Evolutionary conservation across 1,139 yeast species (phyloP), one percentile per base, ranked within the genome.

Genomic region (Geotrichum restrictum): DNA sequence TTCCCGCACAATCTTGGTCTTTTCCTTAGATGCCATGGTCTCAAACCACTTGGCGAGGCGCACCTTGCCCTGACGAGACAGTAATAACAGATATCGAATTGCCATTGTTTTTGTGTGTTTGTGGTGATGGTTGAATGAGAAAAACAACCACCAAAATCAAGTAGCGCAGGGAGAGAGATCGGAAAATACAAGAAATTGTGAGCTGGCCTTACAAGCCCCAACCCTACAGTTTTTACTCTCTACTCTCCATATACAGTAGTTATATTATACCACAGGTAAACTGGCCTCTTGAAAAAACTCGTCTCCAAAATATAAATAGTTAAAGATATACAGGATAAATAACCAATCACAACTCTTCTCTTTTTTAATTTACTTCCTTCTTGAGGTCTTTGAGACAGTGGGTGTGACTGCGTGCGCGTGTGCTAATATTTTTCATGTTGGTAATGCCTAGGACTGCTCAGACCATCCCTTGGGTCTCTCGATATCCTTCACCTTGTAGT

Each of bases 61-160:
- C 32, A 91, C 89, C 68, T 93, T 93, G 42, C 98, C 99, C 69
- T 94, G 98, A 62, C 97, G 81, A 27, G 97, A 91, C 29, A 93
- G 78, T 54, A 93, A 74, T 51, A 93, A 77, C 53, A 91, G 66
- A 66, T 87, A 93, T 63, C 85, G 84, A 56, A 89, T 78, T 6
- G 88, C 85, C 84, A 88, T 86, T 21, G 27, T 8, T 70, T 42
- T n/a, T 34, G 11, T 43, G 38, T 42, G 48, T 34, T 33, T 42
- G 29, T 48, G 48, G 18, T 10, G 7, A 14, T 19, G 13, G 31
- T 21, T 19, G 40, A 22, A 24, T 13, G 14, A 22, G 11, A 31
- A 24, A 24, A 33, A 16, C 14, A n/a, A 33, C 16, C 8, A 16
- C 19, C 13, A 13, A 31, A 11, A 11, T n/a, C 18, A 11, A 21